Base-by-base conservation (phyloP, 805 yeast genomes). In the Starmerella etchellsii region DNA sequence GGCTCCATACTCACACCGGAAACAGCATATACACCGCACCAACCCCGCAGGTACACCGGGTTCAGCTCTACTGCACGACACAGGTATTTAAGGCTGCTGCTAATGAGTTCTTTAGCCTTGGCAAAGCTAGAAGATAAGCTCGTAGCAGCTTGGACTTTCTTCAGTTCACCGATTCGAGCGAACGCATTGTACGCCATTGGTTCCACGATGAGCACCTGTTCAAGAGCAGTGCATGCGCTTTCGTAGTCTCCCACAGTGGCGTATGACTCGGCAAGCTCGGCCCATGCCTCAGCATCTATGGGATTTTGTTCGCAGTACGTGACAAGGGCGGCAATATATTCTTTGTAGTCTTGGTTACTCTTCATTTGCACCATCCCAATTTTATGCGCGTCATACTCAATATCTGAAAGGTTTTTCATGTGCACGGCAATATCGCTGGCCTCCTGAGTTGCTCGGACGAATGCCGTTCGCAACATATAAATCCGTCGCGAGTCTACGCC, bases 21-120 rank as follows among this genome's bases (percentile, higher is more conserved):
- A 21, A 41, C 39, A 2, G 67, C 52, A 31, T 65, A 66, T 2
- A 81, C 60, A 1, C 88, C 87, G 26, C 71, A 58, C 94, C 94
- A 87, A 14, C 83, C 80, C 48, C 83, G 69, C 18, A 71, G 60
- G 56, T 73, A 80, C 25, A 66, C 64, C 34, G 78, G 80, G 52
- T 83, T 76, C 29, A 87, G 64, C 58, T 91, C 97, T 5, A 84
- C 76, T 8, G 85, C 62, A 49, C 93, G 71, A 40, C 78, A 61
- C 48, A 72, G 80, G 53, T 74, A 69, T 50, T 76, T 65, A 19
- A 33, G 34, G 16, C 44, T 39, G 36, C 48, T 57, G 6, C 30
- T 31, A 18, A 57, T 44, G 27, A 48, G 43, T 33, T 42, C 51
- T 36, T 43, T 37, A 1, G 55, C 48, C 3, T n/a, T 44, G 3